Base-by-base conservation (phyloP, 371 early-diverging fungal genomes). In the Mucor velutinosus region DNA sequence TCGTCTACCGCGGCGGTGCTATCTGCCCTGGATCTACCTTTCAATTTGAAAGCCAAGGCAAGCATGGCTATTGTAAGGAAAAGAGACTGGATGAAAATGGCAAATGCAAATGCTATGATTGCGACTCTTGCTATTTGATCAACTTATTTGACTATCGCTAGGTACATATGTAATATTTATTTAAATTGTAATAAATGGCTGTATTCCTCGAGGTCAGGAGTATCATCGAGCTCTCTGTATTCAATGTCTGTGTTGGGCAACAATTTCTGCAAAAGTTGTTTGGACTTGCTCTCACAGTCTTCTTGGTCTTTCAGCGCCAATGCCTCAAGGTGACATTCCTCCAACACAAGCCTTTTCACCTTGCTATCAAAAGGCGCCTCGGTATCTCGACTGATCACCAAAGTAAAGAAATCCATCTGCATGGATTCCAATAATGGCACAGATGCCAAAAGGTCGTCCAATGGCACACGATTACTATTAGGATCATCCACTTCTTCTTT, bases 241-340 rank as follows among this genome's bases (percentile, higher is more conserved):
- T 37, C 39, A 25, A 59, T 21, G 21, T 59, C 41, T 21, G 60
- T 59, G 12, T 59, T 59, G 8, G 60, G 60, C 25, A 59, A 27
- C 6, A 59, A 2, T 15, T 41, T 25, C 25, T 41, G 12, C 4
- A 59, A 21, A 25, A 41, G 25, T 4, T 39, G 29, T 25, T 37
- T 19, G 12, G 60, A 41, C 2, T 12, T 7, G 1, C 12, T 5
- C 19, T n/a, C 7, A 11, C 23, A 29, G 7, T 56, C 30, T n/a
- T 56, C 32, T 32, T 56, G 29, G 12, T n/a, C 56, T 17, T 56
- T 56, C n/a, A 56, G 4, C 12, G 56, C 56, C 19, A n/a, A 2
- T 29, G 32, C 56, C 17, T 56, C 56, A 2, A 56, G 7, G n/a
- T 2, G 1, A n/a, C 17, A 30, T 29, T 56, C 56, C 7, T 30